A percentile compares a stretch with the other conserved stretches of the same genome.
Evolutionary conservation across 257 asterid species (phyloP).

Genomic region (Haberlea rhodopensis): DNA sequence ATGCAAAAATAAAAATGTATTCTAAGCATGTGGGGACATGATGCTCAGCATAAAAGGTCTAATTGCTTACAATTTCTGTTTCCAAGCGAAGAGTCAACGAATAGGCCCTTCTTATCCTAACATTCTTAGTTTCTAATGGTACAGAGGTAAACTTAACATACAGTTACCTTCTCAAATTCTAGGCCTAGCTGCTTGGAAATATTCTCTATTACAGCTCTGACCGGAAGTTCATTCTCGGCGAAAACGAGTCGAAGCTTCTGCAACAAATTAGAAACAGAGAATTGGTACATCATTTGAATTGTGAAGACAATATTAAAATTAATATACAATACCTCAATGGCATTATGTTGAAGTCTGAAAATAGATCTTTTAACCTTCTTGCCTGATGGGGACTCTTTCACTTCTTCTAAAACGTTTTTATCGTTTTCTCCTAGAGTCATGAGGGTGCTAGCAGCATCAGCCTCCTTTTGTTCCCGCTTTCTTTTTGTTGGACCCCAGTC

Average conservation of each 20-base stretch:
- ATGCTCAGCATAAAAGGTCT: constrained; percentile 6
- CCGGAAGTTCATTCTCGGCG: constrained; percentile 93
- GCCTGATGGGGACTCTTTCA: constrained; percentile 24
- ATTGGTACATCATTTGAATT: constrained; percentile 24
- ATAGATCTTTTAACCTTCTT: constrained; percentile 53
- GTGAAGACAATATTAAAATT: constrained; percentile 4
- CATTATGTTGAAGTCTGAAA: constrained; percentile 69
- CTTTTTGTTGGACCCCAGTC: constrained; percentile 91
- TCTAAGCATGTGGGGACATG: constrained; percentile 17
- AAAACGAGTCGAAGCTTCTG: constrained; percentile 89
- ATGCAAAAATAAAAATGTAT: constrained; percentile 22
- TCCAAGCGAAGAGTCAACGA: constrained; percentile 2
- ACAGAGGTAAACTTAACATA: constrained; percentile 18
- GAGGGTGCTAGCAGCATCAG: constrained; percentile 62
- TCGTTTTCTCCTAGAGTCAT: constrained; percentile 50
- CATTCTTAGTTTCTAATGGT: neutral
- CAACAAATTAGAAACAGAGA: constrained; percentile 28
- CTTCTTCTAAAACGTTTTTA: constrained; percentile 35
- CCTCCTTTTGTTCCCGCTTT: constrained; percentile 65
- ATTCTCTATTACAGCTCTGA: constrained; percentile 57
- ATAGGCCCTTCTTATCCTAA: constrained; percentile 9
- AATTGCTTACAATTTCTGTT: neutral
- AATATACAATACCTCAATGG: constrained; percentile 64
- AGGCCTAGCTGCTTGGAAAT: constrained; percentile 79
- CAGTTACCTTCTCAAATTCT: constrained; percentile 75